Conservation (phyloP, 352 stramenopile genomes). For the Aphanomyces euteiches region DNA sequence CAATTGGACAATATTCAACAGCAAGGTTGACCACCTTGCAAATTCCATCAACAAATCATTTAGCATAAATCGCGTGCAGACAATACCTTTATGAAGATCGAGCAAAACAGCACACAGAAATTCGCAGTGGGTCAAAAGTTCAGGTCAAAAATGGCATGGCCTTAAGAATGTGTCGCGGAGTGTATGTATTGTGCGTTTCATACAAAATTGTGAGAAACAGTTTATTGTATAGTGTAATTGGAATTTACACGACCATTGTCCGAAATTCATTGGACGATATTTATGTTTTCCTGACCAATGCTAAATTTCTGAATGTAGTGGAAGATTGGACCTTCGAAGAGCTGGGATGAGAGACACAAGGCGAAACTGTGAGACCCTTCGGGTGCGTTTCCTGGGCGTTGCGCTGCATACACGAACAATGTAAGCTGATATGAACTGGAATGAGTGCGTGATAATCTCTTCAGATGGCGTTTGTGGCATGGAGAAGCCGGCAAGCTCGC, state of each 20-base stretch:
- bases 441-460: background rate
- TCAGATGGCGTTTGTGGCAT: background rate
- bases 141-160: too few relatives aligned
- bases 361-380: background rate
- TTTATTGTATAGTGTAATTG: constrained; percentile 22
- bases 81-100: too few relatives aligned
- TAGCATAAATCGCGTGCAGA: too few relatives aligned
- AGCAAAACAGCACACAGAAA: too few relatives aligned
- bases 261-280: constrained; percentile 1
- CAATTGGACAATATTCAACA: too few relatives aligned
- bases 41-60: too few relatives aligned
- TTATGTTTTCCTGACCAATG: background rate
- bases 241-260: constrained; percentile 2
- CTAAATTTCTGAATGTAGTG: background rate
- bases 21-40: too few relatives aligned
- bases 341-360: background rate
- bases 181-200: too few relatives aligned
- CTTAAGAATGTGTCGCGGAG: too few relatives aligned
- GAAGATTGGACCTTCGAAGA: background rate
- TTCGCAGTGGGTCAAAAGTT: too few relatives aligned
- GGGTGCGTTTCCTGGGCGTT: background rate
- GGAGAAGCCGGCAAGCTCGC: background rate
- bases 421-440: background rate
- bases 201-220: too few relatives aligned
- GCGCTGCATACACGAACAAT: background rate